phyloP scores from a whole-genome alignment of 106 monocot genomes.

The Agapanthus africanus region DNA sequence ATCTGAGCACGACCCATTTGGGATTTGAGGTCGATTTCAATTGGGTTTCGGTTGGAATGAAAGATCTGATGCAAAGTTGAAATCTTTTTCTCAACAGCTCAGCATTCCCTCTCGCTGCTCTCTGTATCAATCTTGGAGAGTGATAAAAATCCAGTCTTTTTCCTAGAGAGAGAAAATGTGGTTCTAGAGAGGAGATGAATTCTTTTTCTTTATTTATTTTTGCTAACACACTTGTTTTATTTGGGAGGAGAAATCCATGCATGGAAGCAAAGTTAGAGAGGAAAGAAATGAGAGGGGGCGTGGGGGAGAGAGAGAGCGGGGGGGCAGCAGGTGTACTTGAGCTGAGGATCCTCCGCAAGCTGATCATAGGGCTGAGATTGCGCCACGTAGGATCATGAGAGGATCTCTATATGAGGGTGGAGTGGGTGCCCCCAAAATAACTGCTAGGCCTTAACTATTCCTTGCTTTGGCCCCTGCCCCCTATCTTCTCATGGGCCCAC shows the following conservation, averaged over 20 bases:
- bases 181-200: too few relatives aligned
- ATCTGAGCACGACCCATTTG: background rate
- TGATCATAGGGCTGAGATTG: background rate
- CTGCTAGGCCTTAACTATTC: too few relatives aligned
- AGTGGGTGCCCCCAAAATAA: background rate
- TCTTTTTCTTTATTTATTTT: background rate
- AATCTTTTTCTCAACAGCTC: background rate
- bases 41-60: conserved; percentile 1
- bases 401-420: background rate
- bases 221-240: background rate
- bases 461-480: background rate
- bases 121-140: background rate
- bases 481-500: background rate
- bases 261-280: background rate
- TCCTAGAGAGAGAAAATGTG: conserved; percentile 1
- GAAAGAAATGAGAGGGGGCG: background rate
- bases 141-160: background rate
- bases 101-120: background rate
- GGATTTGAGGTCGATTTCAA: background rate
- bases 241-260: background rate
- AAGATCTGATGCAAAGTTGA: conserved; percentile 2
- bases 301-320: background rate
- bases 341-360: background rate
- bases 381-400: background rate
- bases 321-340: background rate